phyloP scores from a whole-genome alignment of 2,329 filamentous ascomycete species.

The Emericellopsis atlantica region DNA sequence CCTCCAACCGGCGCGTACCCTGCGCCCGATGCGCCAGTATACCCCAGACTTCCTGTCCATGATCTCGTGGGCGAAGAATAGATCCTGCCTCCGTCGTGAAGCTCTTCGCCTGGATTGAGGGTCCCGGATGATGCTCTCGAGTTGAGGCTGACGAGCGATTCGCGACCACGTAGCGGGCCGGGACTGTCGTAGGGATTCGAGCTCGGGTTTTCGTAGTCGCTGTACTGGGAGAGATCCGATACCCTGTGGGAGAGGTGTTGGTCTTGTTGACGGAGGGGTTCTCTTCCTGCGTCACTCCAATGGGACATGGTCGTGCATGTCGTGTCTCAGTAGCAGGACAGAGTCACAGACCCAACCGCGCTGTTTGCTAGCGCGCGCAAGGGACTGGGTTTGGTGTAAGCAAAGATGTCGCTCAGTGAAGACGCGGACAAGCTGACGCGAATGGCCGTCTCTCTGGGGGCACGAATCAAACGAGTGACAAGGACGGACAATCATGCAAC shows the following conservation, averaged over 20 bases:
- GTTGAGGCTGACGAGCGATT: conserved; percentile 26
- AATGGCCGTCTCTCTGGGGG: no score
- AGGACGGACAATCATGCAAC: no score
- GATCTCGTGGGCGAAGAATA: not conserved
- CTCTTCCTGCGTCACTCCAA: conserved; percentile 14
- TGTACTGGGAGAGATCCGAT: conserved; percentile 20
- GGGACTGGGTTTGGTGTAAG: no score
- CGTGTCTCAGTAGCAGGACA: no score
- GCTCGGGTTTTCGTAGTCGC: conserved; percentile 8
- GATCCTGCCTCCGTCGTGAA: not conserved
- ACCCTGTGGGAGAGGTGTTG: conserved; percentile 15
- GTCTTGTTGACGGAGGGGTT: conserved; percentile 11
- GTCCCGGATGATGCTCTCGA: conserved; percentile 7
- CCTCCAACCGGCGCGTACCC: conserved; percentile 12
- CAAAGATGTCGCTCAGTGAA: no score
- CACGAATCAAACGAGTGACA: no score
- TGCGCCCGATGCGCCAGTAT: conserved; percentile 4
- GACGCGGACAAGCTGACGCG: no score
- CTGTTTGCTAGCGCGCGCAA: no score
- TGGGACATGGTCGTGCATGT: conserved; percentile 12
- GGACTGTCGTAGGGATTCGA: conserved; percentile 13
- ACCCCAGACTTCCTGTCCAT: not conserved
- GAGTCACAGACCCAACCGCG: no score
- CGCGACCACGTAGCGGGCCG: conserved; percentile 16
- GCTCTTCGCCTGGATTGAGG: conserved; percentile 6